Evolutionary conservation across 345 rosid species (phyloP).

Genomic region (Lenwebbia sp.): DNA sequence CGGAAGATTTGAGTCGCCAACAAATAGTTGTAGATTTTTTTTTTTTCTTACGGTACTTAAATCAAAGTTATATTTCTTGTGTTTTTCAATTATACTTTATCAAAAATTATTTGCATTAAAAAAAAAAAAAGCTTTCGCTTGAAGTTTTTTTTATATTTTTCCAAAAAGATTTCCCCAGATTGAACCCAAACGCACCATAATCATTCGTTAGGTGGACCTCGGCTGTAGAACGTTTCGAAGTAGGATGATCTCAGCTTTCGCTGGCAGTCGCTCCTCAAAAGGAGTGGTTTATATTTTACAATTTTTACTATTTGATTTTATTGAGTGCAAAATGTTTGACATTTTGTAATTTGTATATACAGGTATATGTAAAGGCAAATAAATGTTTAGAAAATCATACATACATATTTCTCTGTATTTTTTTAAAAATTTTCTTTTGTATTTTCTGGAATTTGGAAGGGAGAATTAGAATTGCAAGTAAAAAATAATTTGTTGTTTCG

Average conservation of each 20-base stretch:
- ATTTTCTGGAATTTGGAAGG: neutral
- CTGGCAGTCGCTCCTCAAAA: neutral
- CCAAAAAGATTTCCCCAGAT: too few relatives aligned
- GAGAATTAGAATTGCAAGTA: neutral
- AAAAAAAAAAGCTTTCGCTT: too few relatives aligned
- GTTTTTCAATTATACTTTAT: too few relatives aligned
- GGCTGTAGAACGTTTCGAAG: neutral
- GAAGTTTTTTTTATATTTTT: too few relatives aligned
- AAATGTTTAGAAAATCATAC: neutral
- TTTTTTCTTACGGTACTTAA: too few relatives aligned
- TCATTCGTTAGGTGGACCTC: neutral
- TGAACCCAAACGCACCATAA: too few relatives aligned
- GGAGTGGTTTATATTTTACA: neutral
- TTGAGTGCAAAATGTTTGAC: neutral
- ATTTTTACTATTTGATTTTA: neutral
- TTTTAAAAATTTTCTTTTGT: neutral
- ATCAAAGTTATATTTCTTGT: too few relatives aligned
- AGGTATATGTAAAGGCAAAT: neutral
- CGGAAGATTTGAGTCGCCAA: too few relatives aligned
- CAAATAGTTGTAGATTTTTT: too few relatives aligned
- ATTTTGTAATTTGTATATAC: neutral
- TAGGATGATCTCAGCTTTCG: neutral
- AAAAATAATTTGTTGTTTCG: neutral
- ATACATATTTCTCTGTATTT: neutral
- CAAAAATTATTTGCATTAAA: too few relatives aligned